phyloP scores from a whole-genome alignment of 2,329 filamentous ascomycete genomes.

The Pestalotiopsis sp. region DNA sequence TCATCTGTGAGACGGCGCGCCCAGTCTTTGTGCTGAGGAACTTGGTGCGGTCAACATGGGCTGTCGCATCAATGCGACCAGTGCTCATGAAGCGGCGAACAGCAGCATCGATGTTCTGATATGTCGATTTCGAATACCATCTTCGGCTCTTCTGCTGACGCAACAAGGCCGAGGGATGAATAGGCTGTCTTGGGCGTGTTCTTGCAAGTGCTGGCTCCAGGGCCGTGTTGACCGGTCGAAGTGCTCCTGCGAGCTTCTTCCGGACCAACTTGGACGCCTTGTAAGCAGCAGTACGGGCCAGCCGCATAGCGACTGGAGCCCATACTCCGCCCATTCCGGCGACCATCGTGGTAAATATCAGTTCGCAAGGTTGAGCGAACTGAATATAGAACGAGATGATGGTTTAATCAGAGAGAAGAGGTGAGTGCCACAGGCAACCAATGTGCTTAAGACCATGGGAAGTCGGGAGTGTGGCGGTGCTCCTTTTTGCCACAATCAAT shows the following conservation, averaged over 20 bases:
- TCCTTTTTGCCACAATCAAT: constrained; percentile 10
- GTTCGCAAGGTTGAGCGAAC: constrained; percentile 25
- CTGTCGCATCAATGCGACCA: constrained; percentile 30
- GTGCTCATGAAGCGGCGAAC: constrained; percentile 56
- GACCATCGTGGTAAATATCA: constrained; percentile 48
- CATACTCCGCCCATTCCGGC: constrained; percentile 56
- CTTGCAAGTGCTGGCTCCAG: constrained; percentile 49
- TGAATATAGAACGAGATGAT: constrained; percentile 13
- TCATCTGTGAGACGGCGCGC: constrained; percentile 60
- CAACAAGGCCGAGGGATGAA: constrained; percentile 53
- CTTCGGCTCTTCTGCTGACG: constrained; percentile 52
- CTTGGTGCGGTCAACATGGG: constrained; percentile 50
- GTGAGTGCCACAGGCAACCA: constrained; percentile 4
- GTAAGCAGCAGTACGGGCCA: constrained; percentile 54
- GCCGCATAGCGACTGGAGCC: constrained; percentile 58
- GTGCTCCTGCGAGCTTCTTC: constrained; percentile 47
- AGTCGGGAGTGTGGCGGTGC: constrained; percentile 3
- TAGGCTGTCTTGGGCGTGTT: constrained; percentile 47
- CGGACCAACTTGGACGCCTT: constrained; percentile 55
- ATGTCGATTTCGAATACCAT: constrained; percentile 50
- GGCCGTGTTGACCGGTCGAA: constrained; percentile 47
- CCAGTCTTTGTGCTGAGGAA: constrained; percentile 53
- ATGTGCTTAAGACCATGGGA: not conserved
- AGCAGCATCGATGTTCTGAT: constrained; percentile 44
- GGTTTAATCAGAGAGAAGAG: constrained; percentile 12